These are phyloP conservation scores for Ophiostoma sp. DNA, from an alignment of 2,329 filamentous ascomycete genomes.

Conservation along the genomic window DNA sequence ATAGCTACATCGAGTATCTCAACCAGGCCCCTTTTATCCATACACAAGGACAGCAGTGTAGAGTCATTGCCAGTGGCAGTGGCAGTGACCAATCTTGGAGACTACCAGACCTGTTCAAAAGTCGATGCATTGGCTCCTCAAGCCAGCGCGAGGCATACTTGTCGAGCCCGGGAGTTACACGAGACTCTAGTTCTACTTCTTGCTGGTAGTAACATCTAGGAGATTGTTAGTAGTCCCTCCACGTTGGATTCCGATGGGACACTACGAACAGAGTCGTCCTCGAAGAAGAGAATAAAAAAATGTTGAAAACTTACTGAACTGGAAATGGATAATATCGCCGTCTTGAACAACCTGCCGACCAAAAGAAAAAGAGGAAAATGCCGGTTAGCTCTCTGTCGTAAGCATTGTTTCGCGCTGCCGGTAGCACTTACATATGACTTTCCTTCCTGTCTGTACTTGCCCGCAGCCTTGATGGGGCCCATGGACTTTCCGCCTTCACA, in stretches of 20 bases:
- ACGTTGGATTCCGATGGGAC: background rate
- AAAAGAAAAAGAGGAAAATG: background rate
- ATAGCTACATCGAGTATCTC: too few relatives aligned
- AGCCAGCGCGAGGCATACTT: background rate
- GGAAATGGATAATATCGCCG: constrained; percentile 42
- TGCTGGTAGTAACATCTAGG: background rate
- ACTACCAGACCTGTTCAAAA: too few relatives aligned
- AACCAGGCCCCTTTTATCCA: too few relatives aligned
- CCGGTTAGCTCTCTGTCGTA: constrained; percentile 27
- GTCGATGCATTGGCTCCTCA: background rate
- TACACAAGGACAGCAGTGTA: too few relatives aligned
- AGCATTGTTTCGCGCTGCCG: background rate
- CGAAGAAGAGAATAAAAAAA: background rate
- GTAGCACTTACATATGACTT: constrained; percentile 38
- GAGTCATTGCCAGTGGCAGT: too few relatives aligned
- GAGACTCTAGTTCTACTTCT: background rate
- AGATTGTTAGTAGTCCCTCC: background rate
- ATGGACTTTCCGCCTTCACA: constrained; percentile 42
- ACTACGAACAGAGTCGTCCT: background rate
- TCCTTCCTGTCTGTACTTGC: constrained; percentile 43
- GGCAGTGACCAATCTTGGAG: too few relatives aligned
- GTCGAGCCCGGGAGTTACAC: too few relatives aligned
- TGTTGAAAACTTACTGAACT: constrained; percentile 38
- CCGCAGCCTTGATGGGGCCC: constrained; percentile 43
- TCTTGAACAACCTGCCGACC: constrained; percentile 38